A percentile compares a stretch with the other conserved stretches of the same genome.
phyloP scores from a whole-genome alignment of 768 basidiomycete species.

The Wakefieldia striispora region DNA sequence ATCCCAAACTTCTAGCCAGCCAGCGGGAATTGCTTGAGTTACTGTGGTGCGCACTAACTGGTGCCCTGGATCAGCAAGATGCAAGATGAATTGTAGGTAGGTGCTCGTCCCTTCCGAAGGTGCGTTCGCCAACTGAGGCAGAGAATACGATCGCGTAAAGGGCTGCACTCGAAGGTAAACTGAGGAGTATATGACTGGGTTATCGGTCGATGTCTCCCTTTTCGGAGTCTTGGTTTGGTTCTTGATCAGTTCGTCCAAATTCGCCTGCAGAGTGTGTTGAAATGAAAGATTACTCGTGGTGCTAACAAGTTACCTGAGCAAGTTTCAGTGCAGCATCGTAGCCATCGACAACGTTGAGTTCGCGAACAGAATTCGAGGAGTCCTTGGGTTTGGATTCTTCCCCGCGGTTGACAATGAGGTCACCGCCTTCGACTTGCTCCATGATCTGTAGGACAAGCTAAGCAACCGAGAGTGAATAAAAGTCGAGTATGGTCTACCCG shows the following conservation, averaged over 20 bases:
- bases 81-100: constrained; percentile 62
- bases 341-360: constrained; percentile 81
- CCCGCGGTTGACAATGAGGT: constrained; percentile 83
- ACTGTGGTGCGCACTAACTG: constrained; percentile 71
- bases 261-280: constrained; percentile 50
- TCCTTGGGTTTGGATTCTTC: constrained; percentile 73
- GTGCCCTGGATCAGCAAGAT: constrained; percentile 76
- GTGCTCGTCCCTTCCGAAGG: constrained; percentile 26
- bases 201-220: constrained; percentile 35
- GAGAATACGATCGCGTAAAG: constrained; percentile 57
- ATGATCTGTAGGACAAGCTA: constrained; percentile 56
- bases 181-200: constrained; percentile 80
- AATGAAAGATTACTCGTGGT: neutral
- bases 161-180: constrained; percentile 95
- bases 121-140: constrained; percentile 32
- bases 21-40: constrained; percentile 79
- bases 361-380: constrained; percentile 44
- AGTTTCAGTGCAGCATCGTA: constrained; percentile 83
- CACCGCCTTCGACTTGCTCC: constrained; percentile 93
- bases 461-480: constrained; percentile 1
- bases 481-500: constrained; percentile 50
- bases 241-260: constrained; percentile 74
- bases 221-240: constrained; percentile 43
- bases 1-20: constrained; percentile 91
- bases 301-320: constrained; percentile 57